Evolutionary conservation across 2,329 filamentous ascomycete genomes (phyloP), one percentile per base, ranked within the genome.

Genomic region (Graphium sp.): DNA sequence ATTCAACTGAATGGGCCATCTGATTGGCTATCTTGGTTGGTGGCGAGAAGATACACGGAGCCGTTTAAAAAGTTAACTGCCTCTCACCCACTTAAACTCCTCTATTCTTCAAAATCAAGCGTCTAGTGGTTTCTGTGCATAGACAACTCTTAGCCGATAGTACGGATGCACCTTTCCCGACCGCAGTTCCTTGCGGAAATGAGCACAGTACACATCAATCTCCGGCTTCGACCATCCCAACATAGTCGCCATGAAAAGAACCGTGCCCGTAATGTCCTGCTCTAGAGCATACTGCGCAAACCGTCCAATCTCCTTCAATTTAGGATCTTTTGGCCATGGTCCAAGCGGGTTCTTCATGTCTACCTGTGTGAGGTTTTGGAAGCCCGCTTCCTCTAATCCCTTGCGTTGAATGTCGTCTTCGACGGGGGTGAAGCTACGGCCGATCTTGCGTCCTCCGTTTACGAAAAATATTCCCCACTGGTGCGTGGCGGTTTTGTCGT

Each of bases 291-390:
- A 41, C 16, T 41, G 43, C 11, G 39, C 45, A 42, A 45, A 52
- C 10, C 40, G 41, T 1, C 63, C 64, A 32, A 58, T 37, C 24
- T 56, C 48, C 39, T 59, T 66, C 30, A 58, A 45, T 22, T 54
- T 52, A 21, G 44, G 46, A 12, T 58, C 51, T 26, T 53, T 55
- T 1, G 58, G 50, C 58, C 60, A 64, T 16, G 27, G 29, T 1
- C 65, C 65, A 6, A 37, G 32, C 13, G 67, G 56, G 2, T 41
- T 39, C 19, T 35, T 22, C 14, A 31, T 17, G 12, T 22, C 24
- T 13, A 22, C 29, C 12, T 13, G 19, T 13, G 29, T 30, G 4
- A 22, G 19, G 11, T 23, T n/a, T 18, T 12, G 25, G 13, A 47
- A 48, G 9, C 45, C 45, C 5, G 39, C 39, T 0, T 38, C 39